phyloP scores from a whole-genome alignment of 2,329 filamentous ascomycete species.

The Aspergillus bombycis region DNA sequence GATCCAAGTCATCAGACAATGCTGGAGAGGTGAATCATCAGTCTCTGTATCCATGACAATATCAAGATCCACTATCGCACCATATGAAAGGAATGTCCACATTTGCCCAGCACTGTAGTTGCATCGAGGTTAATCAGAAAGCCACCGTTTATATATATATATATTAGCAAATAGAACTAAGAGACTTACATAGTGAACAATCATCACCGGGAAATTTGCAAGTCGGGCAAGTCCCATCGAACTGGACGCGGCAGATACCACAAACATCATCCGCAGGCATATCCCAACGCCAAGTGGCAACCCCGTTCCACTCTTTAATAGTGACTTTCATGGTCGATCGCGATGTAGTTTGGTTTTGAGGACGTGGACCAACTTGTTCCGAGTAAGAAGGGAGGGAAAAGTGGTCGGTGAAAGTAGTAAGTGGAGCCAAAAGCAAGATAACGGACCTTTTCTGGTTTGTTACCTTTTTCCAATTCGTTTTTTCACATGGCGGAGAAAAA shows the following conservation, averaged over 20 bases:
- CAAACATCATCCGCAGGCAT: conserved; percentile 97
- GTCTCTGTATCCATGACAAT: conserved; percentile 10
- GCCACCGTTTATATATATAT: too few relatives aligned
- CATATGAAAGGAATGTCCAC: conserved; percentile 98
- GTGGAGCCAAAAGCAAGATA: conserved; percentile 15
- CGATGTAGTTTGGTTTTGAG: conserved; percentile 4
- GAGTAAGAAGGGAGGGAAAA: neutral
- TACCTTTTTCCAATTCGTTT: neutral
- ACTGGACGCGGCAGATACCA: conserved; percentile 96
- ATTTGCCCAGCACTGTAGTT: conserved; percentile 82
- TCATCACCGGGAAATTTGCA: conserved; percentile 98
- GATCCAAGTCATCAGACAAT: conserved; percentile 87
- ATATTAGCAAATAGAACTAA: neutral
- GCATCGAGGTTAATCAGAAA: neutral
- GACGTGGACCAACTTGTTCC: conserved; percentile 3
- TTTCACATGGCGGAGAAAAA: conserved; percentile 18
- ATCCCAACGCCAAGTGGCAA: conserved; percentile 97
- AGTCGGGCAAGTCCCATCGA: conserved; percentile 95
- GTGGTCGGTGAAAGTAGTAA: conserved; percentile 2
- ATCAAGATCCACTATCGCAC: conserved; percentile 50
- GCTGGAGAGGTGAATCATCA: conserved; percentile 56
- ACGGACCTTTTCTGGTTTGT: conserved; percentile 10
- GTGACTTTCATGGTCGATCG: conserved; percentile 81
- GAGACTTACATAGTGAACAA: conserved; percentile 77
- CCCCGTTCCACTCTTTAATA: conserved; percentile 89